Conservation (phyloP, 805 yeast genomes). For the Wickerhamia fluorescens region DNA sequence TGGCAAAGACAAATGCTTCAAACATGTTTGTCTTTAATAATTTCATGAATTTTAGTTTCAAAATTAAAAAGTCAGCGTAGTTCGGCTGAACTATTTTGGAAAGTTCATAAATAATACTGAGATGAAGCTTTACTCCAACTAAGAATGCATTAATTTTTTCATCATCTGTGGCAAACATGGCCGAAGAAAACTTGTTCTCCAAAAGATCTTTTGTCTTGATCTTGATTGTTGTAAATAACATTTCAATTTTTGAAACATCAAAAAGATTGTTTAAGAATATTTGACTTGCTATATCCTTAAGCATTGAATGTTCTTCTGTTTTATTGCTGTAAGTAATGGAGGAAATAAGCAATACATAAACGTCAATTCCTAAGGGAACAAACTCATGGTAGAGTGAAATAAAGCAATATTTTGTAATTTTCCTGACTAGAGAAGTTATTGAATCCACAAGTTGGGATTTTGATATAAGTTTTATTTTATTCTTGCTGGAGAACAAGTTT, state of each 20-base stretch:
- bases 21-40: slow-evolving; percentile 11
- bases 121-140: slow-evolving; percentile 25
- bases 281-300: neutral
- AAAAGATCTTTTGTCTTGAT: slow-evolving; percentile 22
- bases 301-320: too few relatives aligned
- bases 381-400: slow-evolving; percentile 25
- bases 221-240: slow-evolving; percentile 9
- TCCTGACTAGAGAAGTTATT: slow-evolving; percentile 16
- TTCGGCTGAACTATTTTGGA: slow-evolving; percentile 1
- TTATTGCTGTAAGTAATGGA: too few relatives aligned
- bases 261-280: slow-evolving; percentile 1
- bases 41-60: slow-evolving; percentile 7
- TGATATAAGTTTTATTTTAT: slow-evolving; percentile 14
- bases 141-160: slow-evolving; percentile 21
- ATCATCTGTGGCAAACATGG: slow-evolving; percentile 24
- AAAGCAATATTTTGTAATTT: slow-evolving; percentile 19
- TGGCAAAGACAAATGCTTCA: slow-evolving; percentile 7
- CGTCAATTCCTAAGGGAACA: slow-evolving; percentile 23
- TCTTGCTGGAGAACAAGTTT: slow-evolving; percentile 14
- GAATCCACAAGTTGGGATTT: slow-evolving; percentile 17
- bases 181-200: slow-evolving; percentile 16
- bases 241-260: neutral
- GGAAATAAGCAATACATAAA: slow-evolving; percentile 16
- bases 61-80: neutral
- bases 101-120: slow-evolving; percentile 13